Evolutionary conservation across 1,284 basidiomycete species (phyloP).

Genomic region (Cryptococcus depauperatus): DNA sequence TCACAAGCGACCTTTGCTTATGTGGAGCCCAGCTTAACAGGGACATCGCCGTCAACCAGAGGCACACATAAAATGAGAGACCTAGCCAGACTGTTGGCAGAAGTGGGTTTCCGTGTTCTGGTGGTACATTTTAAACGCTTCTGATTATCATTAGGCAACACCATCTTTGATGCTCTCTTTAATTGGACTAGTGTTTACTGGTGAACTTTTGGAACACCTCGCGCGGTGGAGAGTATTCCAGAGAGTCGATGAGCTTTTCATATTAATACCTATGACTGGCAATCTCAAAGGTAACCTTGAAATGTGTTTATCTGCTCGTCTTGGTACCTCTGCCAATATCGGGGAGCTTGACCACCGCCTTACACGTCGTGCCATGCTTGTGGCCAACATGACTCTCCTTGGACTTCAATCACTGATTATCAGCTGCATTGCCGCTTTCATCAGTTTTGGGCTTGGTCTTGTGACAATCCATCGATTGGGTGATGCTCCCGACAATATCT

Average conservation of each 20-base stretch:
- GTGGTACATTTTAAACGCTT: neutral
- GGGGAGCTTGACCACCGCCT: slow-evolving; percentile 74
- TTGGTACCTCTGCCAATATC: slow-evolving; percentile 54
- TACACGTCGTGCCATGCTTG: slow-evolving; percentile 60
- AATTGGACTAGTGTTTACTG: slow-evolving; percentile 65
- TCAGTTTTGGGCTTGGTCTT: slow-evolving; percentile 67
- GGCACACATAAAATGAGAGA: slow-evolving; percentile 17
- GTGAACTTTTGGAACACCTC: slow-evolving; percentile 75
- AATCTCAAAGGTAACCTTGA: slow-evolving; percentile 94
- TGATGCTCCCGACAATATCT: slow-evolving; percentile 20
- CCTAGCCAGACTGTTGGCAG: slow-evolving; percentile 22
- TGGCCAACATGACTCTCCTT: slow-evolving; percentile 76
- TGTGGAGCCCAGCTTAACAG: neutral
- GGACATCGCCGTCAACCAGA: too few species aligned
- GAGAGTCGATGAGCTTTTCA: slow-evolving; percentile 87
- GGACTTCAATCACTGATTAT: slow-evolving; percentile 91
- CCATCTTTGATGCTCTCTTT: slow-evolving; percentile 47
- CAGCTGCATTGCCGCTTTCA: slow-evolving; percentile 71
- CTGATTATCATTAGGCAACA: slow-evolving; percentile 36
- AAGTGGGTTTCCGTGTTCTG: neutral
- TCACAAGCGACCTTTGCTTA: neutral
- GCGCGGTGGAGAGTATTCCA: slow-evolving; percentile 85
- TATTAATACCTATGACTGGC: slow-evolving; percentile 86
- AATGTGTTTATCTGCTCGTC: slow-evolving; percentile 41
- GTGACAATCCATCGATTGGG: slow-evolving; percentile 51